Percentiles rank a stretch among this genome's conserved stretches.
phyloP scores from a whole-genome alignment of 139 green algal genomes.

The Trebouxia sp. region DNA sequence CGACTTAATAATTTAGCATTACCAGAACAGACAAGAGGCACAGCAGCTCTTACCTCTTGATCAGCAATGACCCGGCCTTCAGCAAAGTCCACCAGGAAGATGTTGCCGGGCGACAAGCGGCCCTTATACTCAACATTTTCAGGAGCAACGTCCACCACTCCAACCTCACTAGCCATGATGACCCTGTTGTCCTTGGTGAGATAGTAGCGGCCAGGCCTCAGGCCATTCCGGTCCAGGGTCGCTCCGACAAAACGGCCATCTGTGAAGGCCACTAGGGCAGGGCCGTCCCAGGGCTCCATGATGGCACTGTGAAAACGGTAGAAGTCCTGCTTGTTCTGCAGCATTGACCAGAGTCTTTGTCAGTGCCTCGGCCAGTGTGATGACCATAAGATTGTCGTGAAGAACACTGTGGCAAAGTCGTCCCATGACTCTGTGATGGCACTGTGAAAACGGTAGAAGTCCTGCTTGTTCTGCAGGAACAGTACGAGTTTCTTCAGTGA shows the following conservation, averaged over 20 bases:
- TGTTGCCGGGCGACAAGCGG: conserved; percentile 95
- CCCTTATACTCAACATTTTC: conserved; percentile 87
- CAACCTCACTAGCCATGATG: conserved; percentile 75
- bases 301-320: conserved; percentile 91
- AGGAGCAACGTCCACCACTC: conserved; percentile 89
- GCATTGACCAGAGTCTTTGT: too few species aligned
- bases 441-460: conserved; percentile 92
- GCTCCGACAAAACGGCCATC: conserved; percentile 92
- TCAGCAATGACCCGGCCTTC: conserved; percentile 80
- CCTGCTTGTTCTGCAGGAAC: conserved; percentile 74
- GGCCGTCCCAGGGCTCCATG: conserved; percentile 98
- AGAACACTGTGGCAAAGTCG: background rate
- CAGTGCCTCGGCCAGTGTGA: too few species aligned
- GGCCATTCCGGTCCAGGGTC: conserved; percentile 95
- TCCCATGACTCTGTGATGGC: conserved; percentile 98
- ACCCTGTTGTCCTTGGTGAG: conserved; percentile 83
- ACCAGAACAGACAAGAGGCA: too few species aligned
- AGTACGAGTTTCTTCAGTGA: too few species aligned
- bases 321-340: conserved; percentile 82
- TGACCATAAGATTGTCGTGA: background rate
- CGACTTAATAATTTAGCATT: too few species aligned
- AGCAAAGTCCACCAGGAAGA: conserved; percentile 97
- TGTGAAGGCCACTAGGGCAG: conserved; percentile 91
- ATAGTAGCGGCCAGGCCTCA: conserved; percentile 96
- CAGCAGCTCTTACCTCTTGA: conserved; percentile 65